Evolutionary conservation across 1,139 yeast genomes (phyloP), one percentile per base, ranked within the genome.

Genomic region (Waltiozyma sp.): DNA sequence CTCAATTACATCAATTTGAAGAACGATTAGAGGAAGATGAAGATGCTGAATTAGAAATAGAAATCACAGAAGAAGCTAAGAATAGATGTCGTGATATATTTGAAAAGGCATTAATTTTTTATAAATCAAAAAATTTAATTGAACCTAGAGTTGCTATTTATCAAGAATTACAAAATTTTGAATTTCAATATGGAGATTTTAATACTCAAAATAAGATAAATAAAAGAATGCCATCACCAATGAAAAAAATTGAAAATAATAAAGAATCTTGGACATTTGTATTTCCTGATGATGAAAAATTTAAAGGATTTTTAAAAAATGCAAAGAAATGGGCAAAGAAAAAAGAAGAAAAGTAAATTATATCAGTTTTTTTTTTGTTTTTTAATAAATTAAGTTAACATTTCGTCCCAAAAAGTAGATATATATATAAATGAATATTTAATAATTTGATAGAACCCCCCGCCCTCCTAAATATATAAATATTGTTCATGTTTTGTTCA

Each of bases 141-240:
- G 71, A 71, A 34, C 71, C 71, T 31, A 69, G 93, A 40, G 65
- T 73, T 2, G 59, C 68, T 1, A 59, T 88, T 6, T 64, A 80
- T 28, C 80, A 83, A 45, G 78, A 88, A 0, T 77, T 83, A 72
- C 65, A 66, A 40, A 70, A 70, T 43, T 88, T 83, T 60, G 96
- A 88, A 55, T 54, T 62, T 35, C 63, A 61, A 2, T 77, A 86
- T 56, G 96, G 96, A 0, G 61, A 66, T 19, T 59, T 52, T 0
- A 67, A 63, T 4, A 52, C 73, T 0, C 51, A 62, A 16, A 56
- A 57, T 2, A 53, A 46, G 8, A 71, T 81, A 9, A 59, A 58
- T 5, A 59, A 62, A 23, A 74, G 78, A 53, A 59, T 77, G 42
- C 96, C 96, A 0, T 64, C 68, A 11, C 61, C 73, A 21, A 74